Evolutionary conservation across 768 basidiomycete species (phyloP), one percentile per base, ranked within the genome.

Genomic region (Hirschioporus abietinus): DNA sequence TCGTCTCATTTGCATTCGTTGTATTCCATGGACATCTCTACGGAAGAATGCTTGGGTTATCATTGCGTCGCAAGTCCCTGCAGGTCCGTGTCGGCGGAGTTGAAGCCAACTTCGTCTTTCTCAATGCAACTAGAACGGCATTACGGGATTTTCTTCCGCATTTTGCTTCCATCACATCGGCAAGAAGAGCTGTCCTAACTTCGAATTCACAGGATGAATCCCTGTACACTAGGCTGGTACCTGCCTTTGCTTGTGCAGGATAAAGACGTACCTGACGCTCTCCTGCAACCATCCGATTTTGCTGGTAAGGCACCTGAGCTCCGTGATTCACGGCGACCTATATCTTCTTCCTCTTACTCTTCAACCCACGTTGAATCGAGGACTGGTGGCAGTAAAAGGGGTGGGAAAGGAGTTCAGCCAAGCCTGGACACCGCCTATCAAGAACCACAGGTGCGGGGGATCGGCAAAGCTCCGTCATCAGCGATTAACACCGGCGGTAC

Each of bases 201-300:
- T 52, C 42, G 42, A 52, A 3, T 9, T 58, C 66, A 61, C 71
- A 86, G 89, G 77, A 97, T 98, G 95, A 99, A 99, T 74, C 96
- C 97, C 65, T 94, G 92, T 71, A 98, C 96, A 23, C 87, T 98
- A 12, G 93, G 93, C 7, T 96, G 94, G 91, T 99, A 99, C 77
- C 83, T 97, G 35, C 95, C 97, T 25, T 78, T 98, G 67, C 82
- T 95, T 64, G 87, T 92, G 66, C 81, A 84, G 70, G 87, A 88
- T 71, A 52, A 52, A 52, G 42, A 52, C 20, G 80, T 85, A 64
- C 86, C 86, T 71, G 88, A 87, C 10, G 89, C 86, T 66, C 75
- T 52, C 12, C 42, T 89, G 71, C 87, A 89, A 72, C 87, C 88
- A 35, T 86, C 85, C 24, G 86, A 85, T 68, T 67, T 68, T 25